These are phyloP conservation scores for Tardiomyces depauwii DNA, from an alignment of 1,139 yeast genomes.

Conservation along the genomic window DNA sequence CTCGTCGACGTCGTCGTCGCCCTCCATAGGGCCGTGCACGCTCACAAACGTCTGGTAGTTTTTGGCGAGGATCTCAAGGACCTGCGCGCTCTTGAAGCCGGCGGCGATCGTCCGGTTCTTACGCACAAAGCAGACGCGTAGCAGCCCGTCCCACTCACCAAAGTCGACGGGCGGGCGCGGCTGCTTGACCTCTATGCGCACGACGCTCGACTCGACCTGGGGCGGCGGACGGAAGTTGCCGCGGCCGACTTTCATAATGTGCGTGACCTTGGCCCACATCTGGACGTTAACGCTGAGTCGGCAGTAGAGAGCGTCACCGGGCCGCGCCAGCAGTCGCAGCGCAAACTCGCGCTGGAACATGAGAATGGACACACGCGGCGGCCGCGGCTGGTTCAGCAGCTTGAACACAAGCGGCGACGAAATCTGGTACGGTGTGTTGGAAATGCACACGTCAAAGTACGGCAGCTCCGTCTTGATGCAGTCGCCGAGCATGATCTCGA, in stretches of 20 bases:
- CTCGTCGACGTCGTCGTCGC: slow-evolving; percentile 31
- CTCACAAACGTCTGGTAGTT: slow-evolving; percentile 79
- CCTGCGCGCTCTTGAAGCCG: slow-evolving; percentile 76
- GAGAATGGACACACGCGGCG: slow-evolving; percentile 89
- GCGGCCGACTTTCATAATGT: slow-evolving; percentile 95
- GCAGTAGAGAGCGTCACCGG: slow-evolving; percentile 89
- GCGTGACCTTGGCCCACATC: slow-evolving; percentile 99
- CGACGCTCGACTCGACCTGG: slow-evolving; percentile 94
- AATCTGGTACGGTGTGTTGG: slow-evolving; percentile 96
- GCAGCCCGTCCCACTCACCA: slow-evolving; percentile 93
- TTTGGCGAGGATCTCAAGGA: slow-evolving; percentile 75
- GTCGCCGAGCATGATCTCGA: slow-evolving; percentile 88
- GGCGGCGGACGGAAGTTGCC: slow-evolving; percentile 98
- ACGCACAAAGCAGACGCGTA: slow-evolving; percentile 83
- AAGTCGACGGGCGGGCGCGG: slow-evolving; percentile 91
- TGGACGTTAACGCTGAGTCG: slow-evolving; percentile 93
- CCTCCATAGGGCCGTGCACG: slow-evolving; percentile 28
- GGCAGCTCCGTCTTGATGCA: slow-evolving; percentile 94
- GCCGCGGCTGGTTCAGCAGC: slow-evolving; percentile 78
- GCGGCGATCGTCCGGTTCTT: slow-evolving; percentile 91
- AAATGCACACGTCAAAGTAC: slow-evolving; percentile 88
- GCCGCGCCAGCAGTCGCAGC: slow-evolving; percentile 80
- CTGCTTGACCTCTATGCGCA: slow-evolving; percentile 76
- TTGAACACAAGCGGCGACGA: slow-evolving; percentile 95
- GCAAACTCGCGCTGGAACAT: slow-evolving; percentile 99